Percentiles rank a stretch among this genome's conserved stretches.
Evolutionary conservation across 202 grass and related monocot genomes (phyloP).

Genomic region (Zoysia matrella): DNA sequence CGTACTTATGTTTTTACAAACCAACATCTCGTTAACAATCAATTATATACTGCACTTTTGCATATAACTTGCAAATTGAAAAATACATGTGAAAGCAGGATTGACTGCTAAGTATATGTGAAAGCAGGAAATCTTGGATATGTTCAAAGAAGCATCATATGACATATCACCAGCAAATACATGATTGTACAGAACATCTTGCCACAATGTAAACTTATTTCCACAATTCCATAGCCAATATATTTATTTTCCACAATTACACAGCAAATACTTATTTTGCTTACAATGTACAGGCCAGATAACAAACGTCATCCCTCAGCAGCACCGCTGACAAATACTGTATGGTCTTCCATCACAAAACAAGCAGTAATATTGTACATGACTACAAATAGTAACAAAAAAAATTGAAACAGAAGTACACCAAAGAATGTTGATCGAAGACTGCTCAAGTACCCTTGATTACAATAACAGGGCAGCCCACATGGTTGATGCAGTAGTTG

Average conservation of each 20-base stretch:
- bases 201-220: conserved; percentile 40
- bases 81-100: no score
- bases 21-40: no score
- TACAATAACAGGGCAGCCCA: conserved; percentile 77
- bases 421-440: conserved; percentile 37
- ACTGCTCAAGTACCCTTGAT: conserved; percentile 69
- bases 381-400: not conserved
- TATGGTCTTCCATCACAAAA: not conserved
- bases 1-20: no score
- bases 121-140: no score
- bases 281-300: not conserved
- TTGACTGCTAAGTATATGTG: no score
- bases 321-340: not conserved
- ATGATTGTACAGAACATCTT: not conserved
- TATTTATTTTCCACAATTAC: not conserved
- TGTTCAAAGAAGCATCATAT: no score
- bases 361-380: not conserved
- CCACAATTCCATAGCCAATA: not conserved
- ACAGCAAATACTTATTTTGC: not conserved
- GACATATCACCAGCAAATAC: not conserved
- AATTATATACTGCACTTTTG: no score
- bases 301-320: not conserved
- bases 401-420: conserved; percentile 9
- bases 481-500: conserved; percentile 95
- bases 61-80: no score